Conservation (phyloP, 2,329 filamentous ascomycete species). For the Sarocladium oryzae region DNA sequence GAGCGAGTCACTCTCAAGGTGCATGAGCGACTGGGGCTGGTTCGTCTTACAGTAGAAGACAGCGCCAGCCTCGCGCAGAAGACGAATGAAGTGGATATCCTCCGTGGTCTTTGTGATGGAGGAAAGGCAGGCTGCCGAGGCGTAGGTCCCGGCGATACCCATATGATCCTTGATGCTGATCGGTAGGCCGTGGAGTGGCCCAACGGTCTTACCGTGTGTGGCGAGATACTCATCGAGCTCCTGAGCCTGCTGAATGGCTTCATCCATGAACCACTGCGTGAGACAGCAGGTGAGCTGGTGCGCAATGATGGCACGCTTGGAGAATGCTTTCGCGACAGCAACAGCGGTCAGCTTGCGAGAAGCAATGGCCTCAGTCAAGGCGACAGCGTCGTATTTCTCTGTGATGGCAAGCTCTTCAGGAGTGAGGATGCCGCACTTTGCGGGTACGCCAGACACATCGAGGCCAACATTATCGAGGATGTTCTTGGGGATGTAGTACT, state of each 20-base stretch:
- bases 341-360: conserved; percentile 22
- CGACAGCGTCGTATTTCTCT: conserved; percentile 35
- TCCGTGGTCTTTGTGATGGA: conserved; percentile 46
- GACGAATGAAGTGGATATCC: conserved; percentile 50
- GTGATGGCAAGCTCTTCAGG: conserved; percentile 41
- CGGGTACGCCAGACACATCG: conserved; percentile 28
- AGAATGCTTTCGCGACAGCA: conserved; percentile 11
- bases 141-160: conserved; percentile 44
- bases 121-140: conserved; percentile 50
- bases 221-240: conserved; percentile 35
- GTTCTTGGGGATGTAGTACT: conserved; percentile 21
- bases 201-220: conserved; percentile 38
- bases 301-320: conserved; percentile 13
- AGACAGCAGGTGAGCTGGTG: conserved; percentile 29
- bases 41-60: conserved; percentile 65
- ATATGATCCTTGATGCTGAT: conserved; percentile 49
- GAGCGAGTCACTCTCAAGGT: conserved; percentile 43
- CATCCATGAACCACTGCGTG: conserved; percentile 43
- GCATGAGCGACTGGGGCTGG: conserved; percentile 50
- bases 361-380: conserved; percentile 32
- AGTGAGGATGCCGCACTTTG: conserved; percentile 36
- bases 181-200: conserved; percentile 54
- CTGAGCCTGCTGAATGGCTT: conserved; percentile 37
- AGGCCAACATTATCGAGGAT: conserved; percentile 14
- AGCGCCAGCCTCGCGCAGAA: conserved; percentile 53